Base-by-base conservation (phyloP, 1,284 basidiomycete species). In the Microbotryomycetes sp. region DNA sequence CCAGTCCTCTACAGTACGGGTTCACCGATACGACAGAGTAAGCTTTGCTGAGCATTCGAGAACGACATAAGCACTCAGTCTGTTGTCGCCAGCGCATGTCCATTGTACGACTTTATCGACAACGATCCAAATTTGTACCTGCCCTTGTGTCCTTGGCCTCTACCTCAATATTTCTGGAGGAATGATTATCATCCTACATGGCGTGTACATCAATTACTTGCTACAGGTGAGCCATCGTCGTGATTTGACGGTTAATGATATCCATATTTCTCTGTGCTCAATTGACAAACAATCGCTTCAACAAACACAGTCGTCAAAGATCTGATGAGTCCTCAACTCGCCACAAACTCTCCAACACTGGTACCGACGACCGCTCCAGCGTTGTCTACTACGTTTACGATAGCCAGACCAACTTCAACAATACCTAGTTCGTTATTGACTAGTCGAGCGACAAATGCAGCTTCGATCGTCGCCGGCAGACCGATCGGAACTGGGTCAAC, bases 121-220 rank as follows among this genome's bases (percentile, higher is more conserved):
- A 21, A 28, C 27, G 45, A 30, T 5, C 45, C 45, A 28, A 24
- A 24, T 31, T 30, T 35, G 2, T 18, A 4, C 2, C 26, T 45
- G 6, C 47, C 60, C 1, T 26, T 46, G 13, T 64, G 62, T 41
- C 5, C 23, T 0, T 56, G 28, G 48, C 62, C 62, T 0, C 11
- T 64, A 23, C 13, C 5, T 4, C 41, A 59, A 26, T 61, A 53
- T 13, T 48, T 59, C 4, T 64, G 62, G 62, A 53, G 53, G 52
- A 49, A 55, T 35, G 7, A 45, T 13, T 61, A 61, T 31, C 54
- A 61, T 24, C 61, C 61, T 6, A 51, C 61, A 2, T 62, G 61
- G 61, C 18, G 56, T 3, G 61, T 62, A 5, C 61, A 62, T 41
- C 45, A 26, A 16, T 24, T 62, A 3, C 30, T 59, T 4, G 61